Percentiles rank a stretch among this genome's conserved stretches.
Evolutionary conservation across 2,329 filamentous ascomycete species (phyloP).

Genomic region (Chrysoporthe deuterocubensis): DNA sequence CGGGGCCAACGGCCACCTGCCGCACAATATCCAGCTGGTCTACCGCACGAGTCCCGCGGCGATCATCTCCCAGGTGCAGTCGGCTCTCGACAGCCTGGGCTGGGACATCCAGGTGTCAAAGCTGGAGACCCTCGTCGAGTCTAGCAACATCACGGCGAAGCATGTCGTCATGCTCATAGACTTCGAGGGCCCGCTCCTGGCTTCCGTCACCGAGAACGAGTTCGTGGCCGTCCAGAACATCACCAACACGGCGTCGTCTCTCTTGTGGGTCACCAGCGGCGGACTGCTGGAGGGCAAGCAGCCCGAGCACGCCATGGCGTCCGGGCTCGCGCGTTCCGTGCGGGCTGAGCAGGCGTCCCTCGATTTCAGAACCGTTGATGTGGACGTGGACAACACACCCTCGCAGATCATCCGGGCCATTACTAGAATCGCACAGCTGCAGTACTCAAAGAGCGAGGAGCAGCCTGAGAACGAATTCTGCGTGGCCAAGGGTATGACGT

Average conservation of each 20-base stretch:
- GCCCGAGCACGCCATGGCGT: constrained; percentile 35
- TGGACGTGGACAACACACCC: constrained; percentile 26
- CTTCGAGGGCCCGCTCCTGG: constrained; percentile 36
- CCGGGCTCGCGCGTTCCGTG: constrained; percentile 34
- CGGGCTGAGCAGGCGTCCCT: constrained; percentile 35
- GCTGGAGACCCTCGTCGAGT: too few species aligned
- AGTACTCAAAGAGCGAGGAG: background rate
- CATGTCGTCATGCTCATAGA: constrained; percentile 38
- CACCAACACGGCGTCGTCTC: constrained; percentile 28
- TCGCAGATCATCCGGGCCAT: too few species aligned
- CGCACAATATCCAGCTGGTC: too few species aligned
- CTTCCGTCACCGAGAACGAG: constrained; percentile 33
- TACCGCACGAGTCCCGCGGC: too few species aligned
- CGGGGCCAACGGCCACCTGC: too few species aligned
- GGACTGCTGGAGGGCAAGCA: constrained; percentile 32
- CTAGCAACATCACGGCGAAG: constrained; percentile 11
- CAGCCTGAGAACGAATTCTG: constrained; percentile 27
- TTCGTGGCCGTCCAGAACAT: constrained; percentile 35
- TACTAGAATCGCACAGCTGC: too few species aligned
- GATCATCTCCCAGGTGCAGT: too few species aligned
- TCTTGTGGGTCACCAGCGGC: constrained; percentile 38
- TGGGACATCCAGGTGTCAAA: too few species aligned
- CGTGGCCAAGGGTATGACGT: constrained; percentile 31
- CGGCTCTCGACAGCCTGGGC: too few species aligned
- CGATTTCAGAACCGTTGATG: constrained; percentile 33